Evolutionary conservation across 345 rosid species (phyloP).

Genomic region (Gossypium ekmanianum): DNA sequence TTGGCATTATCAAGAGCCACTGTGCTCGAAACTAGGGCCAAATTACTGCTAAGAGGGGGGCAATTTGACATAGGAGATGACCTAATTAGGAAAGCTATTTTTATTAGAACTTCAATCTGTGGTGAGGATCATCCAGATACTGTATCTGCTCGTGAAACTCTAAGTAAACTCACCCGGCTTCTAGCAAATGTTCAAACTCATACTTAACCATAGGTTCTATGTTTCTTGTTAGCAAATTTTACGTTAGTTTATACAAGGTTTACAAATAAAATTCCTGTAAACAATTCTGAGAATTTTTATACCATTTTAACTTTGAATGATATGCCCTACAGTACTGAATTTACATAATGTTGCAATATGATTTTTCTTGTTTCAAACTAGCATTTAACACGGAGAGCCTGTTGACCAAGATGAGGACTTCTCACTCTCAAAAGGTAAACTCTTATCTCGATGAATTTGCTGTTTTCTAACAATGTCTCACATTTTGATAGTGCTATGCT

Average conservation of each 20-base stretch:
- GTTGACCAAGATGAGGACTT: conserved; percentile 1
- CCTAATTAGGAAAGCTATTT: conserved; percentile 80
- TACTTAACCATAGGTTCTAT: conserved; percentile 52
- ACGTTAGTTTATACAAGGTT: conserved; percentile 44
- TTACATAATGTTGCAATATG: neutral
- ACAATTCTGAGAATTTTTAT: conserved; percentile 27
- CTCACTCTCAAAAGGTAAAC: neutral
- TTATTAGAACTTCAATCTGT: conserved; percentile 75
- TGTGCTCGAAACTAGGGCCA: conserved; percentile 88
- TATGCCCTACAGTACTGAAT: neutral
- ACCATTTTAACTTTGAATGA: conserved; percentile 14
- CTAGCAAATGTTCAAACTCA: conserved; percentile 70
- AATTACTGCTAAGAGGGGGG: conserved; percentile 83
- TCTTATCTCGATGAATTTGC: neutral
- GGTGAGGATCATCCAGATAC: conserved; percentile 93
- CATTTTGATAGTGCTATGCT: neutral
- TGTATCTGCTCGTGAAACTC: conserved; percentile 68
- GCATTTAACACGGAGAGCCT: neutral
- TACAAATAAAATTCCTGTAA: conserved; percentile 38
- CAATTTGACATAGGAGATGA: conserved; percentile 86
- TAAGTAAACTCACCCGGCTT: conserved; percentile 81
- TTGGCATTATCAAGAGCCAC: conserved; percentile 82
- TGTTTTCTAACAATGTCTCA: neutral
- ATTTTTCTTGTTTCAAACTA: conserved; percentile 1
- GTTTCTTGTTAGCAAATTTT: conserved; percentile 34